phyloP scores from a whole-genome alignment of 2,329 filamentous ascomycete species.

The Fusarium concolor region DNA sequence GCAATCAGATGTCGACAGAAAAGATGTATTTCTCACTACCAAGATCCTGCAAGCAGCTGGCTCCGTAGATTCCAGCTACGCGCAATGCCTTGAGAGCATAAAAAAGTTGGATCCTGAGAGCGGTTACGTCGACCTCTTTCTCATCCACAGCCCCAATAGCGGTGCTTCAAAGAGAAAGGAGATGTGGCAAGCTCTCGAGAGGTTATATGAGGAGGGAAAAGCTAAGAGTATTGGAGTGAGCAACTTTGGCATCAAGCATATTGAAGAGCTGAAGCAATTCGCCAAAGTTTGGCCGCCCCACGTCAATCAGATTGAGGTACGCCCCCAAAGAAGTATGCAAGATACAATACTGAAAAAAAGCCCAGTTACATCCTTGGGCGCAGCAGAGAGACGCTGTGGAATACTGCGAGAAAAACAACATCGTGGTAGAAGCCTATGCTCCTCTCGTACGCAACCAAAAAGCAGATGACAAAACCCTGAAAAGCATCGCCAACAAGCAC shows the following conservation, averaged over 20 bases:
- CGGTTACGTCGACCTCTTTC: slow-evolving; percentile 76
- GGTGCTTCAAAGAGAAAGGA: slow-evolving; percentile 67
- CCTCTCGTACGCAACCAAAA: slow-evolving; percentile 50
- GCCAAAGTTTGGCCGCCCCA: slow-evolving; percentile 74
- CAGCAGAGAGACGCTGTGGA: slow-evolving; percentile 57
- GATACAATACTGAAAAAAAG: slow-evolving; percentile 62
- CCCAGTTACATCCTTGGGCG: slow-evolving; percentile 75
- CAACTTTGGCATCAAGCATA: slow-evolving; percentile 75
- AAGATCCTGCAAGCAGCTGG: slow-evolving; percentile 58
- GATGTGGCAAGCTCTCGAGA: slow-evolving; percentile 75
- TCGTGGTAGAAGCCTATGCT: slow-evolving; percentile 58
- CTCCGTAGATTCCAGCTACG: slow-evolving; percentile 69
- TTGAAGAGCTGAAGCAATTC: slow-evolving; percentile 73
- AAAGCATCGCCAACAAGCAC: slow-evolving; percentile 68
- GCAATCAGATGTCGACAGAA: slow-evolving; percentile 57
- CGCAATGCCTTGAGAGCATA: slow-evolving; percentile 70
- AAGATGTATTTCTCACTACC: slow-evolving; percentile 66
- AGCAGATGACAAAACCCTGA: slow-evolving; percentile 66
- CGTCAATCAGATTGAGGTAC: slow-evolving; percentile 77
- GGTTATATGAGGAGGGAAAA: slow-evolving; percentile 67
- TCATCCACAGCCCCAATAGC: slow-evolving; percentile 73
- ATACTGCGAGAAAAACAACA: slow-evolving; percentile 80
- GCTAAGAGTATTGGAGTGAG: slow-evolving; percentile 76
- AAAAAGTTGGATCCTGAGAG: slow-evolving; percentile 65
- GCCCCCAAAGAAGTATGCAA: slow-evolving; percentile 14